Evolutionary conservation across 1,139 yeast species (phyloP).

Genomic region (Scheffersomyces illinoinensis): DNA sequence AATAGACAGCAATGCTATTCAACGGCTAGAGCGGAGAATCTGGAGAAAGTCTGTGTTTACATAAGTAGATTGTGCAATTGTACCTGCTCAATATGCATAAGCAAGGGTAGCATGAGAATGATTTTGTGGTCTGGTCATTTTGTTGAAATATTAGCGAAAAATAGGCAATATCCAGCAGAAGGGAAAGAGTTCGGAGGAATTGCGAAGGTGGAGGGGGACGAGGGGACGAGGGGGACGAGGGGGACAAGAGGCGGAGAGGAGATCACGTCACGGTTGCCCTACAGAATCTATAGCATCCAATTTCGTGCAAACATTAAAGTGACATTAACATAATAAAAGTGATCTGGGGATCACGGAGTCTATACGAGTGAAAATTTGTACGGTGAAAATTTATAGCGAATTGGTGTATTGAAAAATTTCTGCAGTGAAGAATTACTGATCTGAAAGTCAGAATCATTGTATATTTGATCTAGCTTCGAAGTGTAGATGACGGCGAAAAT

Average conservation of each 20-base stretch:
- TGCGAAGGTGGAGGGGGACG: background rate
- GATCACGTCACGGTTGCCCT: background rate
- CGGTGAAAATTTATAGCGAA: background rate
- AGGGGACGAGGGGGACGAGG: background rate
- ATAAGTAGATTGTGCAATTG: background rate
- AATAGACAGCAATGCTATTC: background rate
- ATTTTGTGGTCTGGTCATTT: background rate
- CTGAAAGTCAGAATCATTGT: background rate
- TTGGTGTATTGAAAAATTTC: background rate
- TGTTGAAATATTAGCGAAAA: background rate
- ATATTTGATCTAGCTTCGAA: background rate
- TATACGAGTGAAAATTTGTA: too few species aligned
- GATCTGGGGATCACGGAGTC: too few species aligned
- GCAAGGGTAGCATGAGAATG: background rate
- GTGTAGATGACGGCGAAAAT: background rate
- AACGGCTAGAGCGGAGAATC: background rate
- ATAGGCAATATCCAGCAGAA: background rate
- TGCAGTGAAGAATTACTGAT: background rate
- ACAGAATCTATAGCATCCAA: background rate
- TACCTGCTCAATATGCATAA: background rate
- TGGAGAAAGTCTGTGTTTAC: background rate
- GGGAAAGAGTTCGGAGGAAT: background rate
- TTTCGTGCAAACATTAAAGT: too few species aligned
- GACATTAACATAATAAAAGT: too few species aligned
- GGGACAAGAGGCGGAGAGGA: background rate